phyloP scores from a whole-genome alignment of 192 early-diverging fungal species.

The Fimicolochytrium jonesii region DNA sequence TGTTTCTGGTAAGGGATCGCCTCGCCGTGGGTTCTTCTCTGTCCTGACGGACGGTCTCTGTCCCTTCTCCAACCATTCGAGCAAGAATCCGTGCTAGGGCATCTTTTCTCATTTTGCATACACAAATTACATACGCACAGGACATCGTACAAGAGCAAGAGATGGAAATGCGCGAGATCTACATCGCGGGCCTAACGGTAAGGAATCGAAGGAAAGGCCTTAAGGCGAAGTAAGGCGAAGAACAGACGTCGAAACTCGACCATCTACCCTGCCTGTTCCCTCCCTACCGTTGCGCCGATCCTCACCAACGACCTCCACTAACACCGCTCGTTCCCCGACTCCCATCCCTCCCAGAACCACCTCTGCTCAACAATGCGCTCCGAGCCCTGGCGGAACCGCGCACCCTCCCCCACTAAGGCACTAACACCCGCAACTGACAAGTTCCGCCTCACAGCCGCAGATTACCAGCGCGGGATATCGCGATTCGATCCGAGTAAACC shows the following conservation, averaged over 20 bases:
- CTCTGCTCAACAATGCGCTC: neutral
- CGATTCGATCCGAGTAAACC: slow-evolving; percentile 29
- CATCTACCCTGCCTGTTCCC: no score
- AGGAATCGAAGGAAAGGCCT: neutral
- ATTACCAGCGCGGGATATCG: slow-evolving; percentile 24
- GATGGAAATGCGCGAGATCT: slow-evolving; percentile 26
- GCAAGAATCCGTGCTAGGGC: no score
- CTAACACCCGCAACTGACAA: neutral
- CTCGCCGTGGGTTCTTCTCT: no score
- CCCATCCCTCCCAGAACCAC: neutral
- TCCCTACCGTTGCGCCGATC: no score
- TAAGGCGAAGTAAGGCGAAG: no score
- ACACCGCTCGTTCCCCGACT: no score
- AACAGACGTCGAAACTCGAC: no score
- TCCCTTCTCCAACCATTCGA: no score
- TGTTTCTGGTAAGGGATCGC: slow-evolving; percentile 40
- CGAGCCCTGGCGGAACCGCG: neutral
- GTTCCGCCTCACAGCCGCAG: slow-evolving; percentile 26
- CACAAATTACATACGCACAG: no score
- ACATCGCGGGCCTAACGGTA: slow-evolving; percentile 26
- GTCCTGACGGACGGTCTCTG: no score
- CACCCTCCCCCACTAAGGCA: slow-evolving; percentile 3
- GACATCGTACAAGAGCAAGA: slow-evolving; percentile 45
- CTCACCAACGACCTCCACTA: no score
- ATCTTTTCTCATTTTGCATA: no score